A percentile compares a stretch with the other conserved stretches of the same genome.
These are phyloP conservation scores for Oenanthe sinensis DNA, from an alignment of 129 eudicot species.

Conservation along the genomic window DNA sequence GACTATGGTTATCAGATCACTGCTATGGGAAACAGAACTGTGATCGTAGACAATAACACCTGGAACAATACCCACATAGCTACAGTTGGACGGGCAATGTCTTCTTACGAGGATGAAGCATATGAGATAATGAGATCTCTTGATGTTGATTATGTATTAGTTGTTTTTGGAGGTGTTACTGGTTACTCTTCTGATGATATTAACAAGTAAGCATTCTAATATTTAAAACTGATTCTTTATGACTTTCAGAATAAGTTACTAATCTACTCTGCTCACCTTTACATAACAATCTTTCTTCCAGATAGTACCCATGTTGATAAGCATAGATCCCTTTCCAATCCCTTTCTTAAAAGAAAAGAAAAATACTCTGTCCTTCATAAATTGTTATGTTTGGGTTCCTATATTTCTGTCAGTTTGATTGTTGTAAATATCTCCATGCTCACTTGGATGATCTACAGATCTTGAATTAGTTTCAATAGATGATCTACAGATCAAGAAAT, in stretches of 20 bases:
- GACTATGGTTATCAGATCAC: slow-evolving; percentile 96
- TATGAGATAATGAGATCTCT: slow-evolving; percentile 85
- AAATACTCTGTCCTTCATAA: neutral
- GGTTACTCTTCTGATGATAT: slow-evolving; percentile 99
- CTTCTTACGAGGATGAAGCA: slow-evolving; percentile 94
- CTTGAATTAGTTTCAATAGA: neutral
- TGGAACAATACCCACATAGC: slow-evolving; percentile 98
- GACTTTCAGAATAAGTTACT: neutral
- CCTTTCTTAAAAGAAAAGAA: neutral
- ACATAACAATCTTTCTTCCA: neutral
- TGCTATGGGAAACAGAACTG: slow-evolving; percentile 91
- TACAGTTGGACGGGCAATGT: slow-evolving; percentile 90
- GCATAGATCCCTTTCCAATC: neutral
- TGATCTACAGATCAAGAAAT: neutral
- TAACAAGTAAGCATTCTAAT: slow-evolving; percentile 43
- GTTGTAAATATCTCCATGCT: neutral
- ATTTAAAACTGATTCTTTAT: neutral
- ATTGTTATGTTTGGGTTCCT: neutral
- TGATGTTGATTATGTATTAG: slow-evolving; percentile 83
- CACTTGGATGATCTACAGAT: neutral
- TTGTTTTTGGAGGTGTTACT: slow-evolving; percentile 93
- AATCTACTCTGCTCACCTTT: neutral
- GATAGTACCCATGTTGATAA: neutral
- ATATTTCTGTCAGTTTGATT: neutral
- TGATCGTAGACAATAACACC: slow-evolving; percentile 90